phyloP scores from a whole-genome alignment of 768 basidiomycete genomes.

The Pleurotus eryngii region DNA sequence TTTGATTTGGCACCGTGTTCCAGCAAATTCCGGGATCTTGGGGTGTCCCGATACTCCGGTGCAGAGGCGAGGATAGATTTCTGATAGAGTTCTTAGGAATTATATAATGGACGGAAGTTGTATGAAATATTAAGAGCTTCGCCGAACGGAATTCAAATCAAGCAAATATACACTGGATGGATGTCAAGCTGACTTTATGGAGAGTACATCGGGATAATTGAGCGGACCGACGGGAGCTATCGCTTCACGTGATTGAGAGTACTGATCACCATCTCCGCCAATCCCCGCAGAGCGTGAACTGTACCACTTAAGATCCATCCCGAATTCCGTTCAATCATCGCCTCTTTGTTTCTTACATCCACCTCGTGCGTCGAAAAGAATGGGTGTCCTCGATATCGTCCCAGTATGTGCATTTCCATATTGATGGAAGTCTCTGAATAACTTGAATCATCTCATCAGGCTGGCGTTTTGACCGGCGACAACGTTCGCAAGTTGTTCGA shows the following conservation, averaged over 20 bases:
- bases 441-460: constrained; percentile 37
- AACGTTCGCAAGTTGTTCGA: constrained; percentile 94
- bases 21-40: too few relatives aligned
- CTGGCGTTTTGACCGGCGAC: constrained; percentile 94
- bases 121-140: too few relatives aligned
- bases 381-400: constrained; percentile 84
- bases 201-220: too few relatives aligned
- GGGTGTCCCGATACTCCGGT: too few relatives aligned
- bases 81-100: too few relatives aligned
- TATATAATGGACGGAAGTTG: too few relatives aligned
- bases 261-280: constrained; percentile 8
- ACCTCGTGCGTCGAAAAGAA: constrained; percentile 24
- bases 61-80: too few relatives aligned
- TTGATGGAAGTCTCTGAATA: neutral
- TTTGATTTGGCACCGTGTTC: too few relatives aligned
- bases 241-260: constrained; percentile 8
- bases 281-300: constrained; percentile 3
- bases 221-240: neutral
- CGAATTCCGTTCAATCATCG: constrained; percentile 8
- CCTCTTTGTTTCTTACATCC: constrained; percentile 10
- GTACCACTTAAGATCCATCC: neutral
- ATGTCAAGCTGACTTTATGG: too few relatives aligned
- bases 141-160: too few relatives aligned
- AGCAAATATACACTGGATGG: too few relatives aligned
- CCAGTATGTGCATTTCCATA: constrained; percentile 50